These are phyloP conservation scores for Dactylonectria estremocensis DNA, from an alignment of 2,329 filamentous ascomycete species.

Conservation along the genomic window DNA sequence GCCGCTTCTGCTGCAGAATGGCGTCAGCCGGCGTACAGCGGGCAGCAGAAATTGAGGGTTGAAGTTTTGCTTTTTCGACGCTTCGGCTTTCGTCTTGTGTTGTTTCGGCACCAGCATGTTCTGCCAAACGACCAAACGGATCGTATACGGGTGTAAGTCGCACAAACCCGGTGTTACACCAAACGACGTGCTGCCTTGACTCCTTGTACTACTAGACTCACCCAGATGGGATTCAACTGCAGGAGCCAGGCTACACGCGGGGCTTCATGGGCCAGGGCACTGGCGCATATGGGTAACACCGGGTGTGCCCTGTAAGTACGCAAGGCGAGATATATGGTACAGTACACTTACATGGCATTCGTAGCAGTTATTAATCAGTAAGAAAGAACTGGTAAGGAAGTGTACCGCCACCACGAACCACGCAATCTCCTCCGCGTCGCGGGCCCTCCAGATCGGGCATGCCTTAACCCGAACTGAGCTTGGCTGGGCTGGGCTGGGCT, in stretches of 20 bases:
- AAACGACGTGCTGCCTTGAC: constrained; percentile 19
- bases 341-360: neutral
- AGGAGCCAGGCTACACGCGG: constrained; percentile 12
- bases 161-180: constrained; percentile 32
- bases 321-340: neutral
- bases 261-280: neutral
- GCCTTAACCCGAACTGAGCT: constrained; percentile 33
- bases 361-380: neutral
- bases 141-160: constrained; percentile 30
- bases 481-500: constrained; percentile 11
- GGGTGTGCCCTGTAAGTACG: constrained; percentile 14
- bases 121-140: constrained; percentile 11
- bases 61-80: constrained; percentile 15
- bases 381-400: constrained; percentile 9
- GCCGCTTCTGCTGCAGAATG: constrained; percentile 28
- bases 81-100: neutral
- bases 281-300: neutral
- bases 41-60: constrained; percentile 11
- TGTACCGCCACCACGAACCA: constrained; percentile 39
- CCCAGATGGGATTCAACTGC: constrained; percentile 37
- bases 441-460: constrained; percentile 32
- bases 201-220: neutral
- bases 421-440: constrained; percentile 43
- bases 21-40: constrained; percentile 30
- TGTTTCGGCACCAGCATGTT: constrained; percentile 42